Percentiles rank a stretch among this genome's conserved stretches.
Evolutionary conservation across 2,329 filamentous ascomycete genomes (phyloP).

Genomic region (Xylaria sp.): DNA sequence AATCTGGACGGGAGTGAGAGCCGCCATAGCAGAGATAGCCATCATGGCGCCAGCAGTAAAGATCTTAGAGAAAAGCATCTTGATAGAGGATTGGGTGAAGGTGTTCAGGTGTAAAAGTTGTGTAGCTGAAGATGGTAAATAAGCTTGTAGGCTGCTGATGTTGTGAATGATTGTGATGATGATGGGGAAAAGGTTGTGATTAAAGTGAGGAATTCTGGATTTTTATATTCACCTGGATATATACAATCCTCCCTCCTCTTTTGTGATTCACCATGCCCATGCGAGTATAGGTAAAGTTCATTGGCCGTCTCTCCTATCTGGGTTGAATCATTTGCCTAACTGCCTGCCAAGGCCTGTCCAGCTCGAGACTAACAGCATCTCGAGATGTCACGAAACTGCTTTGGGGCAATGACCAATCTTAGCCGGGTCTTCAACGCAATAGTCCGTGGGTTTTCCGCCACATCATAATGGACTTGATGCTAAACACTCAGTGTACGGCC

Average conservation of each 20-base stretch:
- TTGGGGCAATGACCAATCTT: neutral
- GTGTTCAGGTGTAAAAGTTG: neutral
- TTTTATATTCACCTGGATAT: constrained; percentile 18
- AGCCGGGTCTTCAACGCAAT: neutral
- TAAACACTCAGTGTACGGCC: neutral
- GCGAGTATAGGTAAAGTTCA: neutral
- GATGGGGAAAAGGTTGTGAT: neutral
- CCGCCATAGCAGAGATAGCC: constrained; percentile 19
- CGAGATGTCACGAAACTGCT: neutral
- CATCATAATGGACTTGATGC: constrained; percentile 1
- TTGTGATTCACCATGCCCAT: neutral
- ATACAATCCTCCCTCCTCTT: neutral
- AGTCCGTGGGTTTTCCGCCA: neutral
- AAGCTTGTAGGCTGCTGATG: neutral
- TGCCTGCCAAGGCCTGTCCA: constrained; percentile 13
- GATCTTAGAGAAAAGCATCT: constrained; percentile 29
- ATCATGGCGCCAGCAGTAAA: constrained; percentile 22
- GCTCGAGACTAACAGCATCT: constrained; percentile 2
- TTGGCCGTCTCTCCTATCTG: neutral
- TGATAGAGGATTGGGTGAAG: constrained; percentile 1
- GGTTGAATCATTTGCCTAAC: neutral
- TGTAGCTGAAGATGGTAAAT: neutral
- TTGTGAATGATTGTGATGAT: constrained; percentile 21
- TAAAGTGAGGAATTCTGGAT: neutral
- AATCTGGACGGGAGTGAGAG: constrained; percentile 18